phyloP scores from a whole-genome alignment of 495 filamentous ascomycete species.

The Sordaria brevicollis region DNA sequence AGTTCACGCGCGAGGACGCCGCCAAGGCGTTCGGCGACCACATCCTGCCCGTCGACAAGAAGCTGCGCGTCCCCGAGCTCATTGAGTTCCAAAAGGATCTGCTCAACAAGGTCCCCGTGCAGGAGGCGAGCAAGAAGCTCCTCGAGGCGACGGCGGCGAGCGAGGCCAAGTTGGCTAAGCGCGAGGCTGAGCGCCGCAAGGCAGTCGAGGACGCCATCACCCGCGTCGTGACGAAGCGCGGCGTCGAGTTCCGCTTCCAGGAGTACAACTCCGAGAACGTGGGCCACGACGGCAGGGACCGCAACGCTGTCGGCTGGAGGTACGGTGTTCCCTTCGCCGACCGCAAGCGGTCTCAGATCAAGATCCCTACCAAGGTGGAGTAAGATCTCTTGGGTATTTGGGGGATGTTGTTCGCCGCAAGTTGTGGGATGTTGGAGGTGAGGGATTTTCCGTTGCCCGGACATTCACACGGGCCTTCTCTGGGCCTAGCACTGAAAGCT shows the following conservation, averaged over 20 bases:
- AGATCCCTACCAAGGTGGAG: constrained; percentile 36
- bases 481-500: not conserved
- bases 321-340: constrained; percentile 43
- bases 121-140: constrained; percentile 29
- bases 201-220: constrained; percentile 34
- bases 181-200: constrained; percentile 30
- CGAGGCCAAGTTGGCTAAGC: constrained; percentile 23
- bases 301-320: constrained; percentile 47
- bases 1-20: constrained; percentile 83
- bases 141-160: constrained; percentile 18
- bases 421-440: not conserved
- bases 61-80: constrained; percentile 83
- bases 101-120: not conserved
- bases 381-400: constrained; percentile 3
- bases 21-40: constrained; percentile 65
- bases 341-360: constrained; percentile 32
- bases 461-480: not conserved
- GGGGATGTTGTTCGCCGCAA: not conserved
- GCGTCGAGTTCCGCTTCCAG: constrained; percentile 74
- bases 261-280: constrained; percentile 42
- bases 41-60: constrained; percentile 72
- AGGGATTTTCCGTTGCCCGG: not conserved
- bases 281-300: constrained; percentile 38
- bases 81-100: constrained; percentile 49
- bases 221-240: constrained; percentile 35